Base-by-base conservation (phyloP, 768 basidiomycete genomes). In the Kondoa subrosea region DNA sequence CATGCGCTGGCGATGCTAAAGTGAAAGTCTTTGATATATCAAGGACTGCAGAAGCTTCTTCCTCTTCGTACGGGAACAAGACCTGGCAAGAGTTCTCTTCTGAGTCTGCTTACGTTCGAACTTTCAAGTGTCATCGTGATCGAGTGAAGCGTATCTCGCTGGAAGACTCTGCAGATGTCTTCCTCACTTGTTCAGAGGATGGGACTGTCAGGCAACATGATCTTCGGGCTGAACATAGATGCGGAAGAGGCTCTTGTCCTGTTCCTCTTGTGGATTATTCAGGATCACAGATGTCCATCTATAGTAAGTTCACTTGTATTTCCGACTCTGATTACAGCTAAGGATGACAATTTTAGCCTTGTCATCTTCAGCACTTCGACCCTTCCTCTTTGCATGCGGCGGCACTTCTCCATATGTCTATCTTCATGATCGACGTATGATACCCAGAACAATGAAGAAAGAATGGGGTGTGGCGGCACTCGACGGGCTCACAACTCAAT, bases 361-460 rank as follows among this genome's bases (percentile, higher is more conserved):
- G n/a, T 34, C 68, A n/a, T n/a, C 72, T 26, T 69, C 66, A 31
- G 64, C 66, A 27, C 58, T 70, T 0, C 30, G 71, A 17, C 73
- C 74, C 33, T 68, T 71, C 21, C 68, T 74, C 29, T 74, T 75
- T 30, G 70, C 67, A 25, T 73, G 74, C 21, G 73, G 71, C 0
- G 74, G 74, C 0, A 72, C 71, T 8, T 50, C 34, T 1, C 69
- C 69, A 0, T 72, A 70, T 57, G 73, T 73, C 2, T 75, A 56
- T 59, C 71, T 75, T 0, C 73, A 75, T 57, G 74, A 75, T 66
- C 67, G 74, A 25, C 65, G 74, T 25, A 75, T 75, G 73, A 12
- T 71, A 4, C 61, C 59, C 8, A 3, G 64, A 1, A 31, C 66
- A 26, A 64, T 70, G 57, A 17, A n/a, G 16, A 33, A 32, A 25